Base-by-base conservation (phyloP, 2,329 filamentous ascomycete species). In the Colletotrichum incanum region DNA sequence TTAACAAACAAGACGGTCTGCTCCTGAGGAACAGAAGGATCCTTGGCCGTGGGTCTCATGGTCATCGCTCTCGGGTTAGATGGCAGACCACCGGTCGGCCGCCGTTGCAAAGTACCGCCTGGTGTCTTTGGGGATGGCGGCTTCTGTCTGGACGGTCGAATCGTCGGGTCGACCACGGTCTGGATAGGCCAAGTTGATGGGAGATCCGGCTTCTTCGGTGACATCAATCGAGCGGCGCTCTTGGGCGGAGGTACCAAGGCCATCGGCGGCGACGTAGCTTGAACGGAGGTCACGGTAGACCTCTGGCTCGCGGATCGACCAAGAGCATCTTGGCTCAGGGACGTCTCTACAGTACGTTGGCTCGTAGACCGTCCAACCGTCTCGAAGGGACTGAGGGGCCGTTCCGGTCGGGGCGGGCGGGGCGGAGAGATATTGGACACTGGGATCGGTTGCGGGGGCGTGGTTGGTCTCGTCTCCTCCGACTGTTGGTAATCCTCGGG, bases 1-100 rank as follows among this genome's bases (percentile, higher is more conserved):
- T 89, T 90, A 61, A 90, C 79, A 65, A 89, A 85, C 84, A 90
- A 86, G 56, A 90, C 84, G 5, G 85, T 89, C 70, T 86, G 84
- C 31, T 86, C 64, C 80, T 82, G 65, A 75, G 76, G 61, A 68
- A 69, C 55, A 61, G 67, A 5, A 9, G 76, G 74, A 16, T 82
- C 82, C 37, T 78, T 76, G 18, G 75, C 72, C 3, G 79, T 66
- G 20, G 74, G 64, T 59, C 78, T 81, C 52, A 83, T 74, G 14
- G 80, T 79, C 65, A 80, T 79, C 6, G 84, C 80, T 43, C 82
- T 81, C 4, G 87, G 87, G 59, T 88, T 87, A 2, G 81, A 81
- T 0, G 87, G 87, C 18, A 89, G 80, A 2, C 87, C 87, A 26
- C 58, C 47, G 1, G 80, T 83, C 5, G 83, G 79, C n/a, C 84